Evolutionary conservation across 208 protist genomes (phyloP), one percentile per base, ranked within the genome.

Genomic region (Wallacemonas sp.): DNA sequence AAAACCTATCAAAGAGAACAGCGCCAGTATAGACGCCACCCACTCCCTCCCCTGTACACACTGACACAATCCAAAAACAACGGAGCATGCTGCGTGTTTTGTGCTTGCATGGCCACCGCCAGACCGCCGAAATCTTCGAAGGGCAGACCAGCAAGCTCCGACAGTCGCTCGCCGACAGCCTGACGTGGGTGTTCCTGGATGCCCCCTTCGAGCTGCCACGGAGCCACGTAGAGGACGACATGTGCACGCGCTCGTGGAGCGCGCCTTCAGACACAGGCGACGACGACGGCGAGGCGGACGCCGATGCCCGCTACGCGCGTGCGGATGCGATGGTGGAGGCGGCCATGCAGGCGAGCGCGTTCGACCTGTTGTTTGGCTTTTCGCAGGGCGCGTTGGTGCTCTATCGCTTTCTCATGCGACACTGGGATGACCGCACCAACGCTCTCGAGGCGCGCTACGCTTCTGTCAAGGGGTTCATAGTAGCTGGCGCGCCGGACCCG

Each of bases 41-140:
- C 12, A 4, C 20, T 20, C 29, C 32, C 36, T 12, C 18, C 20
- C 54, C 20, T 49, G 22, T 65, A 33, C 10, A 18, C 10, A 42
- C 38, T 7, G 7, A 42, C n/a, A n/a, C n/a, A n/a, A n/a, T n/a
- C n/a, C n/a, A n/a, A n/a, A n/a, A n/a, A n/a, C n/a, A n/a, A n/a
- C n/a, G n/a, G n/a, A n/a, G n/a, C 0, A 83, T 76, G 77, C 48
- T 86, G 61, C 72, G 67, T 38, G 69, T 93, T 22, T 70, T 96
- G 48, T 94, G 87, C 44, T 63, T 96, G 29, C 91, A 96, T 44
- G 91, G 91, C 49, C 69, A 61, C 12, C 86, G 67, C n/a, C 91
- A 96, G 61, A 94, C 84, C 16, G 82, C 63, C 12, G 86, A 92
- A 41, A 92, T 94, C 8, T 94, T 96, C 71, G 77, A 89, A 61